phyloP scores from a whole-genome alignment of 306 rosid genomes.

The Vigna angularis region DNA sequence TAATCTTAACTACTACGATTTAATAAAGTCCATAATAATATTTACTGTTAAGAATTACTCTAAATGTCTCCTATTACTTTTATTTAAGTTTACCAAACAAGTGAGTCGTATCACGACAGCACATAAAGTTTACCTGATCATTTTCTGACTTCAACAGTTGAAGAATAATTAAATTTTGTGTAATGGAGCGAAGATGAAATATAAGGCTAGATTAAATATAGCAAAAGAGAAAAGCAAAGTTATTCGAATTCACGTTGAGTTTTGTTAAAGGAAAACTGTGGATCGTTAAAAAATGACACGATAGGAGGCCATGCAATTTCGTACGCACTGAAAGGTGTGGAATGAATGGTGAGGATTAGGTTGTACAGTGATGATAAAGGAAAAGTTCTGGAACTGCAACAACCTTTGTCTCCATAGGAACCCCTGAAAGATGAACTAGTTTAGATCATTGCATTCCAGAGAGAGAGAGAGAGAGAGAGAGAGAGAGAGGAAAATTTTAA shows the following conservation, averaged over 20 bases:
- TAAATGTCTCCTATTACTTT: too few species aligned
- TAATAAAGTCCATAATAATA: too few species aligned
- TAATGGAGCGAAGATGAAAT: neutral
- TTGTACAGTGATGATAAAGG: conserved; percentile 11
- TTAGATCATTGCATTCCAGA: conserved; percentile 32
- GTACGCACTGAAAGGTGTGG: neutral
- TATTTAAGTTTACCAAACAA: too few species aligned
- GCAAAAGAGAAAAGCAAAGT: neutral
- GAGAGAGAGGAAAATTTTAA: neutral
- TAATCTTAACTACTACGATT: too few species aligned
- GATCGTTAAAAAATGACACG: conserved; percentile 12
- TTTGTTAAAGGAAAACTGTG: neutral
- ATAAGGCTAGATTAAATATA: neutral
- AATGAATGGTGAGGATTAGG: conserved; percentile 42
- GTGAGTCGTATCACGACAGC: neutral
- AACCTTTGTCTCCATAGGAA: conserved; percentile 38
- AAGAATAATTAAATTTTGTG: too few species aligned
- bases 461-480: conserved; percentile 12
- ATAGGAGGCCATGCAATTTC: conserved; percentile 18
- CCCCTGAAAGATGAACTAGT: conserved; percentile 40
- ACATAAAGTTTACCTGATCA: neutral
- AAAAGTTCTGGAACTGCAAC: conserved; percentile 37
- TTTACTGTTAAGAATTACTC: too few species aligned
- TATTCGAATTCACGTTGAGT: neutral
- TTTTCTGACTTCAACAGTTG: neutral